Evolutionary conservation across 2,329 filamentous ascomycete genomes (phyloP).

Genomic region (Colletotrichum shisoi): DNA sequence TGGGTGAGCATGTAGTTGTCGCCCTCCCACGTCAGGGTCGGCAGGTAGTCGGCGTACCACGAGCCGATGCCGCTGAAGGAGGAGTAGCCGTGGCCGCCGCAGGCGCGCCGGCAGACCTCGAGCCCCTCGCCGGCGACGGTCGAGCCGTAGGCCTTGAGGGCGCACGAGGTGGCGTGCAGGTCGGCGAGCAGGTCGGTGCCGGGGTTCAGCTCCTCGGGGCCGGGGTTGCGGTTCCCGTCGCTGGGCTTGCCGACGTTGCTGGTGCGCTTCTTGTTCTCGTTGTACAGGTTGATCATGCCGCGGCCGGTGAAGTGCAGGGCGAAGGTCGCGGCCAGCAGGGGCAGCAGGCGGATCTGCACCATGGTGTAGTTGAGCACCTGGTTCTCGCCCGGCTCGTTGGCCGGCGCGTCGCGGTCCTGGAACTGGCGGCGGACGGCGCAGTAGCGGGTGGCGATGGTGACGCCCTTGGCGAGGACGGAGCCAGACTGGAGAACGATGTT

Average conservation of each 20-base stretch:
- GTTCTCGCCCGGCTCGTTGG: constrained; percentile 68
- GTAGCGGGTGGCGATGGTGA: constrained; percentile 80
- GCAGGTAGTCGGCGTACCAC: constrained; percentile 79
- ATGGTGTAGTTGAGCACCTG: constrained; percentile 83
- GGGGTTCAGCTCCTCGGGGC: constrained; percentile 69
- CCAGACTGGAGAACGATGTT: constrained; percentile 78
- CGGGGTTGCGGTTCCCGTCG: constrained; percentile 62
- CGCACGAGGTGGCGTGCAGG: constrained; percentile 78
- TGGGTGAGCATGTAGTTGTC: constrained; percentile 86
- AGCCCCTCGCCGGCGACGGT: constrained; percentile 77
- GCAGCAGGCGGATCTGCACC: constrained; percentile 77
- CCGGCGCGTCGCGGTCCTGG: constrained; percentile 73
- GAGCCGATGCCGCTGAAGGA: constrained; percentile 78
- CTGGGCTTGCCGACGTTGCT: constrained; percentile 51
- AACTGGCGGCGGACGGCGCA: constrained; percentile 79
- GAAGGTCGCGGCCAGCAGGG: constrained; percentile 76
- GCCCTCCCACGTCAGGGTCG: constrained; percentile 75
- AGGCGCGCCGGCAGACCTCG: constrained; percentile 76
- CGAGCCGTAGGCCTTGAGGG: constrained; percentile 76
- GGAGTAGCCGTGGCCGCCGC: constrained; percentile 79
- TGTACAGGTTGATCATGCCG: constrained; percentile 76
- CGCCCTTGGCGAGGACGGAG: constrained; percentile 74
- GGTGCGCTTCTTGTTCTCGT: constrained; percentile 73
- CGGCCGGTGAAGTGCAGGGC: constrained; percentile 82
- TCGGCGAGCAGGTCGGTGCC: constrained; percentile 75